Evolutionary conservation across 164 flowering plant genomes (phyloP).

Genomic region (Chloranthus sessilifolius): DNA sequence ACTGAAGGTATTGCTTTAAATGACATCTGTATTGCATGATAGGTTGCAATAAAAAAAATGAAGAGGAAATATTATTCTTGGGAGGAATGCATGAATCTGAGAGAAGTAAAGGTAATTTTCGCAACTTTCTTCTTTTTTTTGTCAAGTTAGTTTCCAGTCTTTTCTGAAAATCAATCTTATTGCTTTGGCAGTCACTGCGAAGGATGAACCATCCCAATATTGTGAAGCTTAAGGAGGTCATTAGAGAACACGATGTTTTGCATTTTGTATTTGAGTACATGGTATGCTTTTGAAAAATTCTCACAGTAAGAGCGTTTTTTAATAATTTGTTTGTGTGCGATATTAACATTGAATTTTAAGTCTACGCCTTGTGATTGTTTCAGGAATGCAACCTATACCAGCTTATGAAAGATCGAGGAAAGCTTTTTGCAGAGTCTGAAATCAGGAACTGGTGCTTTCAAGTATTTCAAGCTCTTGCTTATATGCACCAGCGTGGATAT

Average conservation of each 20-base stretch:
- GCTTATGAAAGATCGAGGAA: conserved; percentile 76
- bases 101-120: conserved; percentile 91
- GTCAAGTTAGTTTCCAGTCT: neutral
- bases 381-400: conserved; percentile 97
- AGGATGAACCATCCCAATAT: conserved; percentile 94
- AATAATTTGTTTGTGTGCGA: too few relatives aligned
- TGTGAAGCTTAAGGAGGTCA: conserved; percentile 97
- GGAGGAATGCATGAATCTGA: conserved; percentile 95
- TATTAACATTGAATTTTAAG: too few relatives aligned
- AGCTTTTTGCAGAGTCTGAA: conserved; percentile 77
- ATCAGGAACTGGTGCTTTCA: conserved; percentile 96
- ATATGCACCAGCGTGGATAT: conserved; percentile 73
- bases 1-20: too few relatives aligned
- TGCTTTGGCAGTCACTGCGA: conserved; percentile 64
- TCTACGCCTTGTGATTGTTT: conserved; percentile 8
- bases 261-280: conserved; percentile 94
- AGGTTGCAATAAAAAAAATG: conserved; percentile 99
- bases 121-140: neutral
- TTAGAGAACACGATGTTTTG: conserved; percentile 79
- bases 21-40: conserved; percentile 6
- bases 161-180: neutral
- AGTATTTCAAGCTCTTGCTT: conserved; percentile 94
- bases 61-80: conserved; percentile 92
- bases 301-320: too few relatives aligned
- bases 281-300: conserved; percentile 34